Conservation (phyloP, 2,329 filamentous ascomycete genomes). For the Taxawa tesnikishii region DNA sequence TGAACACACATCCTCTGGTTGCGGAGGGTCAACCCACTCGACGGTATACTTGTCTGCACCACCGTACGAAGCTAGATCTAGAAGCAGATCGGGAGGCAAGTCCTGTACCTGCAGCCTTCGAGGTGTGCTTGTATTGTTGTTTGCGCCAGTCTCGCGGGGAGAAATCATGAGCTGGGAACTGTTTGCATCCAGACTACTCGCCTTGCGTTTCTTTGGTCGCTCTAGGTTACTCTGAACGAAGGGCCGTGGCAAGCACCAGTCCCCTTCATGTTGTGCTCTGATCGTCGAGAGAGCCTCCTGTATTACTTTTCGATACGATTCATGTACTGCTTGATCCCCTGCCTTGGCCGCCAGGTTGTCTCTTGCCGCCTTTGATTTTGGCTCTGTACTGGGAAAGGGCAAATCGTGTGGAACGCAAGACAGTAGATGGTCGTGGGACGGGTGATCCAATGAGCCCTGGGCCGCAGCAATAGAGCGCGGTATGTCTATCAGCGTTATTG, state of each 20-base stretch:
- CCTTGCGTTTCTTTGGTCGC: background rate
- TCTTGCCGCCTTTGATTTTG: slow-evolving; percentile 35
- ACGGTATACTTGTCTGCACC: too few species aligned
- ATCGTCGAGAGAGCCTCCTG: slow-evolving; percentile 25
- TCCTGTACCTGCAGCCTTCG: background rate
- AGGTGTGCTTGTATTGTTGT: too few species aligned
- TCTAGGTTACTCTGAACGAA: slow-evolving; percentile 1
- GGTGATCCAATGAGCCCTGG: slow-evolving; percentile 38
- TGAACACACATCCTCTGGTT: too few species aligned
- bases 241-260: slow-evolving; percentile 23
- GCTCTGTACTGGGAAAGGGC: slow-evolving; percentile 45
- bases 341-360: slow-evolving; percentile 24
- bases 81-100: background rate
- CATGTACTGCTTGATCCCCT: slow-evolving; percentile 20
- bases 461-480: slow-evolving; percentile 56
- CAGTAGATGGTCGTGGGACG: slow-evolving; percentile 27
- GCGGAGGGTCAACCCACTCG: too few species aligned
- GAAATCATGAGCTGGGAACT: too few species aligned
- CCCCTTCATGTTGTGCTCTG: slow-evolving; percentile 7
- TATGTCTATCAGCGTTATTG: slow-evolving; percentile 53
- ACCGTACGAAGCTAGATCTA: background rate
- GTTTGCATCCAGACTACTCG: background rate
- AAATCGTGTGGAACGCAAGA: slow-evolving; percentile 32
- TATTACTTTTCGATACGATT: slow-evolving; percentile 24
- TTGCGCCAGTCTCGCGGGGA: background rate